Evolutionary conservation across 2,329 filamentous ascomycete genomes (phyloP), one percentile per base, ranked within the genome.

Genomic region (Trichoderma afroharzianum): DNA sequence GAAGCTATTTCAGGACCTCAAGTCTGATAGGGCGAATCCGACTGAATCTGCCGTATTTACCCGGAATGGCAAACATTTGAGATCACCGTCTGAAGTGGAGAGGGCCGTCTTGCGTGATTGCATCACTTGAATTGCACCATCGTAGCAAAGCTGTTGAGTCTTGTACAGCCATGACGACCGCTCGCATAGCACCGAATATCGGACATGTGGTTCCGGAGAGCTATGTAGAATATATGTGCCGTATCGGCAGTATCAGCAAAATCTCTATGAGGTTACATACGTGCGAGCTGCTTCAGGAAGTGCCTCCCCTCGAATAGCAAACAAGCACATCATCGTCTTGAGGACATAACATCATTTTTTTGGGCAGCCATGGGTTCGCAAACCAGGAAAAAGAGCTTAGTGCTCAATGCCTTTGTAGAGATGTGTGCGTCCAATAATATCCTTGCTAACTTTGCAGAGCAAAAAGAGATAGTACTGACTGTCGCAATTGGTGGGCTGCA

Each of bases 401-500:
- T 84, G 63, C 76, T 84, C 74, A 84, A 84, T 74, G 82, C 82
- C 1, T 84, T 84, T 70, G 82, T 84, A 9, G 80, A 81, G 75
- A 81, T 79, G 76, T 81, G 81, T 81, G 74, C 18, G 78, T 72
- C 12, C n/a, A 68, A 58, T 58, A 61, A n/a, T 8, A 26, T 15
- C 58, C 57, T 26, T 28, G 33, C 3, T 24, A 15, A 71, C 59
- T 26, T 55, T 32, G 30, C 24, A 50, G 69, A 61, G 55, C 53
- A 28, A 43, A 28, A 18, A 39, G 30, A 57, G n/a, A 53, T 32
- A 7, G 28, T 68, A 58, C 66, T 55, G 28, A n/a, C 32, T 26
- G 14, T 43, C 26, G 33, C 43, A 50, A 50, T 71, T n/a, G 32
- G 43, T 32, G 50, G 53, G 66, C 39, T 67, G 63, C 57, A 81